Evolutionary conservation across 352 stramenopile species (phyloP).

Genomic region (Globisporangium irregulare): DNA sequence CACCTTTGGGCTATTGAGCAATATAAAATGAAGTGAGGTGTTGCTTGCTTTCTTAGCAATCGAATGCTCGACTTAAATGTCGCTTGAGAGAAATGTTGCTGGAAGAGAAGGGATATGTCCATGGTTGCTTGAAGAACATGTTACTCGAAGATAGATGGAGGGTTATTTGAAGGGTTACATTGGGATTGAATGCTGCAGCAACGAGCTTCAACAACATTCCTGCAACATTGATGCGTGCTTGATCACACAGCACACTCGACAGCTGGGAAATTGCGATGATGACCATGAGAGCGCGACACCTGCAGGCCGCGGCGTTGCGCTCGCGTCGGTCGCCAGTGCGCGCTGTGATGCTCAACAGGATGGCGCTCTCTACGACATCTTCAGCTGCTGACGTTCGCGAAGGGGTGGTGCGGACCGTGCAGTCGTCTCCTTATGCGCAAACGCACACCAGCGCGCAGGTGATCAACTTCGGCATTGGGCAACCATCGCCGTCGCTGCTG

Average conservation of each 20-base stretch:
- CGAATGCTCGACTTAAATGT: not conserved
- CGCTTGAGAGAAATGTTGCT: not conserved
- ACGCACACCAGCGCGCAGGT: slow-evolving; percentile 53
- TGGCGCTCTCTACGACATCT: not conserved
- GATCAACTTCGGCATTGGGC: slow-evolving; percentile 86
- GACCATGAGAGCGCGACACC: not conserved
- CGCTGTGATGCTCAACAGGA: not conserved
- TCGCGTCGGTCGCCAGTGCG: not conserved
- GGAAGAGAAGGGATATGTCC: not conserved
- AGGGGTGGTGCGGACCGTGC: slow-evolving; percentile 30
- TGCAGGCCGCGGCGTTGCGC: not conserved
- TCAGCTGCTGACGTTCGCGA: not conserved
- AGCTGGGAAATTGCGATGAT: not conserved
- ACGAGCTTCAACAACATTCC: not conserved
- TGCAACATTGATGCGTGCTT: not conserved
- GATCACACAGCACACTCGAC: not conserved
- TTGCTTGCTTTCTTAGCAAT: not conserved
- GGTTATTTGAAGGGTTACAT: not conserved
- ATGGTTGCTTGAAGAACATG: not conserved
- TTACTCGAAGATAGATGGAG: not conserved
- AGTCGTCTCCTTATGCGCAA: slow-evolving; percentile 68
- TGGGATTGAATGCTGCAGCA: not conserved
- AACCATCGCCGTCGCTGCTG: slow-evolving; percentile 75
- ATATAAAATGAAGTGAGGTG: not conserved
- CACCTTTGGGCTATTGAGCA: not conserved